These are phyloP conservation scores for Pseudocercospora fijiensis DNA, from an alignment of 2,329 filamentous ascomycete genomes.

Conservation along the genomic window DNA sequence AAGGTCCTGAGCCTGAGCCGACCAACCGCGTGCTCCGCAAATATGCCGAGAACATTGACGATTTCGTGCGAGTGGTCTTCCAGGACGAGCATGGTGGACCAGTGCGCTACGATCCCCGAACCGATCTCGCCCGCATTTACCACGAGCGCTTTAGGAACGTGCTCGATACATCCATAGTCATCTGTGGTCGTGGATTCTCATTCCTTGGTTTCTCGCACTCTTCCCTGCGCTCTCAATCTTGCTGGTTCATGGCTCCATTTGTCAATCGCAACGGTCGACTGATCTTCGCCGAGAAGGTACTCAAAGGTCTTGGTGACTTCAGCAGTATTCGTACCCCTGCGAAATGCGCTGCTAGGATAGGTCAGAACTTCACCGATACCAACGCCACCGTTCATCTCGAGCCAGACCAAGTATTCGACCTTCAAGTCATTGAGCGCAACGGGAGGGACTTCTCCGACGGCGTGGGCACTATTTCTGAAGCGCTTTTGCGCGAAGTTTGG, in stretches of 20 bases:
- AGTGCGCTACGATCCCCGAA: constrained; percentile 56
- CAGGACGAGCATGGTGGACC: constrained; percentile 69
- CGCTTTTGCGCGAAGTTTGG: constrained; percentile 62
- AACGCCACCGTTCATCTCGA: constrained; percentile 59
- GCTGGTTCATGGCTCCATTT: constrained; percentile 63
- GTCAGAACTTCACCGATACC: constrained; percentile 73
- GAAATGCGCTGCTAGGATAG: constrained; percentile 60
- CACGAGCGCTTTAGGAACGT: constrained; percentile 61
- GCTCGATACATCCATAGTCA: constrained; percentile 58
- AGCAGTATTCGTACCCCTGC: constrained; percentile 53
- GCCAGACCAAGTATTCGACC: constrained; percentile 36
- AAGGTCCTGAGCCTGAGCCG: constrained; percentile 57
- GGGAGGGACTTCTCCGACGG: constrained; percentile 73
- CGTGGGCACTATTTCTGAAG: constrained; percentile 68
- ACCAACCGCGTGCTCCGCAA: constrained; percentile 71
- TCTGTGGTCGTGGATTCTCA: constrained; percentile 62
- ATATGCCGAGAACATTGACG: constrained; percentile 58
- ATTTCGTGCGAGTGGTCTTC: constrained; percentile 71
- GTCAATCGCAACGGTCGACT: constrained; percentile 32
- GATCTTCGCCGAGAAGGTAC: constrained; percentile 43
- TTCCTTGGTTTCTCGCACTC: constrained; percentile 82
- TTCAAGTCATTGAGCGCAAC: constrained; percentile 57
- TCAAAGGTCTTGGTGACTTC: constrained; percentile 53
- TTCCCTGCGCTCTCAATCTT: constrained; percentile 68
- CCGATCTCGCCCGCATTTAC: constrained; percentile 53